Evolutionary conservation across 2,329 filamentous ascomycete genomes (phyloP).

Genomic region (Diaporthe ilicicola): DNA sequence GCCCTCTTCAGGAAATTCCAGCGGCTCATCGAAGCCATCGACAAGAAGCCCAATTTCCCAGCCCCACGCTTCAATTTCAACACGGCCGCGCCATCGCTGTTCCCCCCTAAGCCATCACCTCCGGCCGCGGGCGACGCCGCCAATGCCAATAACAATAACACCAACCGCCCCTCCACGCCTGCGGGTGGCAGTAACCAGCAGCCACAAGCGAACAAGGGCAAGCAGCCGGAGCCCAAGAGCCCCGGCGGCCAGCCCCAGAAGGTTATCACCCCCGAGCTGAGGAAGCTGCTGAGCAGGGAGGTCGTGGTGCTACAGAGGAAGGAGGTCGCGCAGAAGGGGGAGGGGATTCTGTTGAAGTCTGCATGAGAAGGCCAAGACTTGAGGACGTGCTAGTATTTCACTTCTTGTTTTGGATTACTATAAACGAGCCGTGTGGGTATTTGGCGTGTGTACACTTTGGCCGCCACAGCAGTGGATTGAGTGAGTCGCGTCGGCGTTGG

Average conservation of each 20-base stretch:
- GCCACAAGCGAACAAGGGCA: constrained; percentile 20
- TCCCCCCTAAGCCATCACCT: background rate
- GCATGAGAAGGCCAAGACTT: background rate
- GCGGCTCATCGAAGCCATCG: constrained; percentile 86
- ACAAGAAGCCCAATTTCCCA: constrained; percentile 90
- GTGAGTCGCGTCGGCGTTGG: constrained; percentile 7
- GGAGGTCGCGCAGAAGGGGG: constrained; percentile 39
- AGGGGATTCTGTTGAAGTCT: constrained; percentile 34
- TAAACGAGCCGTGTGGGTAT: background rate
- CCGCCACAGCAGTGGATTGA: background rate
- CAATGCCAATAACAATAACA: background rate
- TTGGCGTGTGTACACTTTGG: constrained; percentile 4
- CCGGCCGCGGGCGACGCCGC: background rate
- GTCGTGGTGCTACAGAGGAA: constrained; percentile 52
- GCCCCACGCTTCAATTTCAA: constrained; percentile 51
- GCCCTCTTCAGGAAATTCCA: constrained; percentile 88
- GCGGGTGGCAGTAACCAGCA: constrained; percentile 1
- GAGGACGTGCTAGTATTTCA: background rate
- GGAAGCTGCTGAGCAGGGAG: constrained; percentile 59
- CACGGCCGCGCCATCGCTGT: background rate
- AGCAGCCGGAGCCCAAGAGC: constrained; percentile 35
- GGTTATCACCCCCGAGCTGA: constrained; percentile 65
- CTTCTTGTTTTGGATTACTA: background rate
- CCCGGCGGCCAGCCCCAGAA: constrained; percentile 44
- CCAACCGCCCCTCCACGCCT: constrained; percentile 30